Evolutionary conservation across 129 eudicot genomes (phyloP).

Genomic region (Calendula officinalis): DNA sequence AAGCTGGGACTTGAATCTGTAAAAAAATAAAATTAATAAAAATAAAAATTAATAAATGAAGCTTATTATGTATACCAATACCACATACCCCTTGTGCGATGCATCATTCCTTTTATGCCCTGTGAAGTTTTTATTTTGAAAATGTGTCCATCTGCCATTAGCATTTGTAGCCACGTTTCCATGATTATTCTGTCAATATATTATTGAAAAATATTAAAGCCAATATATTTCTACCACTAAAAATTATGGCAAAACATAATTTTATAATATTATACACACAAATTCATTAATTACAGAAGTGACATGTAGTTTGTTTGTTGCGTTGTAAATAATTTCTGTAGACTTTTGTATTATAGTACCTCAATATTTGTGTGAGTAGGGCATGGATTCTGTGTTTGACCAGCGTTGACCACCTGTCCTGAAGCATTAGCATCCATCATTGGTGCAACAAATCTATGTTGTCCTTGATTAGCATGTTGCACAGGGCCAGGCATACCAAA

Average conservation of each 20-base stretch:
- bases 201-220: background rate
- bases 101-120: constrained; percentile 41
- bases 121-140: constrained; percentile 48
- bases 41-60: background rate
- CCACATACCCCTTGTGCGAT: constrained; percentile 51
- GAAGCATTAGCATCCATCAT: constrained; percentile 26
- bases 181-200: constrained; percentile 41
- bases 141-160: constrained; percentile 25
- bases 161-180: constrained; percentile 35
- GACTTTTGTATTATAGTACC: constrained; percentile 26
- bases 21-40: constrained; percentile 17
- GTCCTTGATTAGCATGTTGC: constrained; percentile 39
- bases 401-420: constrained; percentile 22
- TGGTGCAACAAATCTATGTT: constrained; percentile 27
- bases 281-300: background rate
- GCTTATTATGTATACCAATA: background rate
- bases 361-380: constrained; percentile 30
- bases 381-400: constrained; percentile 30
- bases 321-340: background rate
- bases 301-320: background rate
- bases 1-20: constrained; percentile 56
- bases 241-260: background rate
- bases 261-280: too few relatives aligned
- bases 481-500: constrained; percentile 27
- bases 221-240: constrained; percentile 11